Evolutionary conservation across 805 yeast species (phyloP).

Genomic region (Candida alai): DNA sequence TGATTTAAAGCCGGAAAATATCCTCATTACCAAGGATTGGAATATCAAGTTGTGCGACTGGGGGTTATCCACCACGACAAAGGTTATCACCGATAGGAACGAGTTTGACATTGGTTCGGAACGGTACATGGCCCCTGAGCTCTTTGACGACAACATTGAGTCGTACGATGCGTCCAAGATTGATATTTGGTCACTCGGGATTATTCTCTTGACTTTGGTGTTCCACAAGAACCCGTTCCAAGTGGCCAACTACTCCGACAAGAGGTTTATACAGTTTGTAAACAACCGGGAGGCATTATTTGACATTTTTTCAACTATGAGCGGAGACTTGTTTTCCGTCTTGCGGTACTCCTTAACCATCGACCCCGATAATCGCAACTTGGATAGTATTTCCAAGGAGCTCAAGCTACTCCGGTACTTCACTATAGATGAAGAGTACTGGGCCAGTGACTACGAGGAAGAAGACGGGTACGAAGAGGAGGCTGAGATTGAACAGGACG

Average conservation of each 20-base stretch:
- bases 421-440: slow-evolving; percentile 72
- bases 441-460: slow-evolving; percentile 49
- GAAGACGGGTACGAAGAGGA: slow-evolving; percentile 28
- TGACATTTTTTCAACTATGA: slow-evolving; percentile 88
- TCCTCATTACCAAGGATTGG: slow-evolving; percentile 53
- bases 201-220: slow-evolving; percentile 76
- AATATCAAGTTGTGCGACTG: slow-evolving; percentile 55
- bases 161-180: slow-evolving; percentile 75
- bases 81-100: slow-evolving; percentile 49
- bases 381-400: slow-evolving; percentile 57
- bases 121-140: slow-evolving; percentile 93
- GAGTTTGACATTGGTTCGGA: slow-evolving; percentile 84
- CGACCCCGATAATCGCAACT: slow-evolving; percentile 81
- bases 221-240: slow-evolving; percentile 86
- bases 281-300: slow-evolving; percentile 83
- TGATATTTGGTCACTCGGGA: slow-evolving; percentile 88
- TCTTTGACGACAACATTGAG: slow-evolving; percentile 58
- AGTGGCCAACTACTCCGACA: slow-evolving; percentile 76
- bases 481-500: slow-evolving; percentile 13
- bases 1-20: slow-evolving; percentile 57
- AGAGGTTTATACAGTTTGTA: slow-evolving; percentile 79
- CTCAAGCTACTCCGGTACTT: slow-evolving; percentile 58
- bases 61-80: slow-evolving; percentile 53
- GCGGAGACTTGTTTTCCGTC: slow-evolving; percentile 81
- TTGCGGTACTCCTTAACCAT: slow-evolving; percentile 73